phyloP scores from a whole-genome alignment of 139 green algal species.

The Chlorokybus atmophyticus region DNA sequence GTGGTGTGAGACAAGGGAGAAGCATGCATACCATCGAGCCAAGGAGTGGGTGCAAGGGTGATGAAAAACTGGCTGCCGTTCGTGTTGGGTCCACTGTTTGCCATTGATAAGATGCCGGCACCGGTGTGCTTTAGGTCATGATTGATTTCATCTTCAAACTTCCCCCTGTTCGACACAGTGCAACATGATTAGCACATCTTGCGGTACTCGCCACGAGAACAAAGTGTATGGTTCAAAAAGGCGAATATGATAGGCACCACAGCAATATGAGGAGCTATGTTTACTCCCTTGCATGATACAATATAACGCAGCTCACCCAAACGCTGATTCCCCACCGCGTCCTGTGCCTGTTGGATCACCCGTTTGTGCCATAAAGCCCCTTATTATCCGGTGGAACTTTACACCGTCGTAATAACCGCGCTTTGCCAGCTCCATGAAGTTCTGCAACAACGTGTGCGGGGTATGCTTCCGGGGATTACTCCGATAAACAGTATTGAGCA shows the following conservation, averaged over 20 bases:
- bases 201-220: too few relatives aligned
- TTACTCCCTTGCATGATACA: too few relatives aligned
- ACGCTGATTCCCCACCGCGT: slow-evolving; percentile 34
- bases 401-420: slow-evolving; percentile 85
- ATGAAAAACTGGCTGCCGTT: slow-evolving; percentile 79
- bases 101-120: slow-evolving; percentile 62
- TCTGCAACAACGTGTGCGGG: slow-evolving; percentile 53
- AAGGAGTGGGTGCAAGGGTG: slow-evolving; percentile 65
- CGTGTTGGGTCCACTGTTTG: slow-evolving; percentile 65
- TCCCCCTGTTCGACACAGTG: too few relatives aligned
- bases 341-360: slow-evolving; percentile 44
- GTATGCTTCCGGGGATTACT: too few relatives aligned
- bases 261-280: too few relatives aligned
- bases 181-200: too few relatives aligned
- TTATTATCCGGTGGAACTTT: slow-evolving; percentile 62
- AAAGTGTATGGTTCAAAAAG: too few relatives aligned
- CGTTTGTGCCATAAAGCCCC: slow-evolving; percentile 40
- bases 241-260: too few relatives aligned
- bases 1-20: slow-evolving; percentile 66
- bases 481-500: too few relatives aligned
- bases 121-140: slow-evolving; percentile 54
- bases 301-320: slow-evolving; percentile 23
- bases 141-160: slow-evolving; percentile 81
- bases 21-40: slow-evolving; percentile 48
- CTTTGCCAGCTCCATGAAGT: slow-evolving; percentile 74